Evolutionary conservation across 495 filamentous ascomycete species (phyloP).

Genomic region (Penicillium macrosclerotiorum): DNA sequence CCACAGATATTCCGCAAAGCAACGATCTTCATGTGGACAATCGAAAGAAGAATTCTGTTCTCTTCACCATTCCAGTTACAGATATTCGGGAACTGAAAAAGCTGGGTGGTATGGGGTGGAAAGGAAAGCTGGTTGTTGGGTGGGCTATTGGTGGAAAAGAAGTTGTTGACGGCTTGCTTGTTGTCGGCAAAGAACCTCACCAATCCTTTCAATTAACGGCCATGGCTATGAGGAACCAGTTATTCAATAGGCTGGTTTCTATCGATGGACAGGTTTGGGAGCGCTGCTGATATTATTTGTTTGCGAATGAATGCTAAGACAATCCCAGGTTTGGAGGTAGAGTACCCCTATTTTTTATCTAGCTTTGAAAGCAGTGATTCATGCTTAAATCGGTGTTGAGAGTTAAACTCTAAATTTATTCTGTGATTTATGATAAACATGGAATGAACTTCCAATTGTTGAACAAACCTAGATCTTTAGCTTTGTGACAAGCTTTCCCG

Average conservation of each 20-base stretch:
- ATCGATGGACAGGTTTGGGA: conserved; percentile 89
- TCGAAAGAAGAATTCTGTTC: conserved; percentile 32
- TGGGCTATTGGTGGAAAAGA: conserved; percentile 73
- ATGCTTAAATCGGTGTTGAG: neutral
- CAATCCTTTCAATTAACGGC: conserved; percentile 64
- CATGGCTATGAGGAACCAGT: conserved; percentile 69
- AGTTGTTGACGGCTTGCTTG: conserved; percentile 73
- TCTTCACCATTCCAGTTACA: conserved; percentile 49
- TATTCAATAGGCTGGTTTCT: conserved; percentile 81
- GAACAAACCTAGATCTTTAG: conserved; percentile 15
- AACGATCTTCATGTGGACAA: conserved; percentile 35
- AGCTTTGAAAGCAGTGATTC: too few species aligned
- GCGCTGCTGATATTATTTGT: conserved; percentile 54
- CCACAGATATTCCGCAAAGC: conserved; percentile 37
- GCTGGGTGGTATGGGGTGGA: conserved; percentile 84
- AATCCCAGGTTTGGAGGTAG: conserved; percentile 23
- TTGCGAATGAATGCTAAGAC: conserved; percentile 17
- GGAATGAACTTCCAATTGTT: too few species aligned
- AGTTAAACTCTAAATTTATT: neutral
- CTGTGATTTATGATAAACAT: too few species aligned
- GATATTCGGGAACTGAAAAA: conserved; percentile 74
- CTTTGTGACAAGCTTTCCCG: conserved; percentile 48
- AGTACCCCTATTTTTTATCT: neutral
- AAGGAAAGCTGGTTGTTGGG: conserved; percentile 79
- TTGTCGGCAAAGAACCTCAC: conserved; percentile 53